Percentiles rank a stretch among this genome's conserved stretches.
Conservation (phyloP, 78 protist species). For the Cavenderia fasciculata region DNA sequence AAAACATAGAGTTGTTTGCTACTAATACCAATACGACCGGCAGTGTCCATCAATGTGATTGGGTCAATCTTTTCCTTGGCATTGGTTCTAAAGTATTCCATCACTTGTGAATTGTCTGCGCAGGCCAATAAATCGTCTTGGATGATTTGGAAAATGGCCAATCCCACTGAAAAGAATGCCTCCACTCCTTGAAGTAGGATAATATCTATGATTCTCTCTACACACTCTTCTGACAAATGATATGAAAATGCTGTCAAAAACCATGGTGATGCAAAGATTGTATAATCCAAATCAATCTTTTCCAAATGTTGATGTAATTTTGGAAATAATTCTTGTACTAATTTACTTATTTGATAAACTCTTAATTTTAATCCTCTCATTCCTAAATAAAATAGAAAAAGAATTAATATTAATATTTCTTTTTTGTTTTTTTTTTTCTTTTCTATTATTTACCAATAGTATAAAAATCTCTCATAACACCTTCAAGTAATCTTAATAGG, state of each 20-base stretch:
- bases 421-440: too few relatives aligned
- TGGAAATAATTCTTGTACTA: slow-evolving; percentile 56
- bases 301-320: slow-evolving; percentile 36
- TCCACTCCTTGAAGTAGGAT: slow-evolving; percentile 55
- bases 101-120: slow-evolving; percentile 35
- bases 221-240: slow-evolving; percentile 65
- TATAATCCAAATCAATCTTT: slow-evolving; percentile 51
- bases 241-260: slow-evolving; percentile 64
- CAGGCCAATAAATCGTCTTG: slow-evolving; percentile 27
- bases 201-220: slow-evolving; percentile 43
- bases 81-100: slow-evolving; percentile 55
- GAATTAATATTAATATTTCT: not conserved
- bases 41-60: slow-evolving; percentile 31
- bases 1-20: slow-evolving; percentile 9
- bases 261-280: slow-evolving; percentile 75
- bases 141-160: slow-evolving; percentile 70
- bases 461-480: slow-evolving; percentile 74
- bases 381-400: slow-evolving; percentile 1
- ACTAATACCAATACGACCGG: slow-evolving; percentile 38
- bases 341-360: slow-evolving; percentile 48
- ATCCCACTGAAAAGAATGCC: slow-evolving; percentile 52
- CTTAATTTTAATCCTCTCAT: slow-evolving; percentile 62
- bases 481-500: slow-evolving; percentile 50
- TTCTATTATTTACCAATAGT: slow-evolving; percentile 45
- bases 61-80: slow-evolving; percentile 38